Evolutionary conservation across 176 grass and related monocot species (phyloP).

Genomic region (Musa beccarii): DNA sequence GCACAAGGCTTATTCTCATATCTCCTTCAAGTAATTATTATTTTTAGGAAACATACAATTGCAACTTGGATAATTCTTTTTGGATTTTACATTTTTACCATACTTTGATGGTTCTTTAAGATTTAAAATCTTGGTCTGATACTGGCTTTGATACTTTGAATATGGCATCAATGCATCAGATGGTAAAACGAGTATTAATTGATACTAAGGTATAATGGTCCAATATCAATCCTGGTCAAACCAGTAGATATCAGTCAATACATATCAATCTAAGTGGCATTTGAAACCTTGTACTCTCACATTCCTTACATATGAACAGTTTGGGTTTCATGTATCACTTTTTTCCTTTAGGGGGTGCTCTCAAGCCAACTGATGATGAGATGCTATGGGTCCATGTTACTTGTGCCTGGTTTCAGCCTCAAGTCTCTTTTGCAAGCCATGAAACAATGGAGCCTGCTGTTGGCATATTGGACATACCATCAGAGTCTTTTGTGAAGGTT

Average conservation of each 20-base stretch:
- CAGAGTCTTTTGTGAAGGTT: slow-evolving; percentile 90
- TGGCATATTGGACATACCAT: slow-evolving; percentile 77
- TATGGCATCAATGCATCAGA: too few species aligned
- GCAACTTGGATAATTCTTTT: not conserved
- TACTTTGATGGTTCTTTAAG: not conserved
- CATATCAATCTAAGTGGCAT: too few species aligned
- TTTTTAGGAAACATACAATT: too few species aligned
- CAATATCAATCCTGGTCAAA: too few species aligned
- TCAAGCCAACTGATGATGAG: slow-evolving; percentile 91
- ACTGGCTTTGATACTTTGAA: too few species aligned
- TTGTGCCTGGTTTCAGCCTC: slow-evolving; percentile 98
- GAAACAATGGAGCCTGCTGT: slow-evolving; percentile 94
- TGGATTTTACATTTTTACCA: not conserved
- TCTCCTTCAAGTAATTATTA: too few species aligned
- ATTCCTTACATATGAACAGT: not conserved
- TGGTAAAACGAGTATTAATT: too few species aligned
- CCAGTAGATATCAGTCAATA: too few species aligned
- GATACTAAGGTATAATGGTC: too few species aligned
- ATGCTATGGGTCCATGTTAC: slow-evolving; percentile 84
- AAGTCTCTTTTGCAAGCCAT: slow-evolving; percentile 89
- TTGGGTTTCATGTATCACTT: slow-evolving; percentile 4
- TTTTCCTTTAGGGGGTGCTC: slow-evolving; percentile 59
- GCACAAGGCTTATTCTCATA: too few species aligned
- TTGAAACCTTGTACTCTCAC: not conserved
- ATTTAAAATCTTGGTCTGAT: too few species aligned